Evolutionary conservation across 2,329 filamentous ascomycete species (phyloP), one percentile per base, ranked within the genome.

Genomic region (Diaporthe sp.): DNA sequence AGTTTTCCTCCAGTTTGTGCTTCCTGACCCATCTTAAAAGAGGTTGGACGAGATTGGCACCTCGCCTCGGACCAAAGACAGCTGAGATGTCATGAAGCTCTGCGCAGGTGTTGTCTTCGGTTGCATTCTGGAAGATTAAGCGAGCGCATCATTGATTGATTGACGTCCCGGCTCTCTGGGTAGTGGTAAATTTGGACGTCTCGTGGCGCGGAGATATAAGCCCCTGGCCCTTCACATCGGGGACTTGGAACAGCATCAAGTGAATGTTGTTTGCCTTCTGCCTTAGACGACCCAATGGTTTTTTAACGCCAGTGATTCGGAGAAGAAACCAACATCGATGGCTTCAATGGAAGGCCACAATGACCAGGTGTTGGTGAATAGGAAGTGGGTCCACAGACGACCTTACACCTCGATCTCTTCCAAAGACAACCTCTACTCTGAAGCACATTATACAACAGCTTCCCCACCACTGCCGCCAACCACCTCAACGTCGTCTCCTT

Each of bases 1-100:
- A 63, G 71, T 67, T n/a, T 25, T 25, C 34, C 44, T 63, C 25
- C 53, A 71, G 61, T 28, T 44, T 71, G 75, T 75, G 53, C 55
- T 58, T 67, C 73, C 55, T 73, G 63, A 63, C 47, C 67, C 71
- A 67, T 65, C 37, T 44, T 25, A 58, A 53, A 55, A 42, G 47
- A 49, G 37, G 73, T 73, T 60, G 72, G 75, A 75, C 75, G 53
- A 76, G 73, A 72, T 73, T 55, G 60, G 25, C 34, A 75, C 71
- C 51, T 76, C 73, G 75, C 75, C 75, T 76, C 73, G 73, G 68
- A 70, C 71, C 73, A 73, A 76, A 76, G 75, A 75, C 73, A 76
- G 61, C 51, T 72, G 75, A 53, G 34, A 75, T 31, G 31, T 37
- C 34, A 42, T 60, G 28, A 57, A 68, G 28, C 51, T 42, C 44